phyloP scores from a whole-genome alignment of 371 early-diverging fungal genomes.

The Lichtheimia ramosa region DNA sequence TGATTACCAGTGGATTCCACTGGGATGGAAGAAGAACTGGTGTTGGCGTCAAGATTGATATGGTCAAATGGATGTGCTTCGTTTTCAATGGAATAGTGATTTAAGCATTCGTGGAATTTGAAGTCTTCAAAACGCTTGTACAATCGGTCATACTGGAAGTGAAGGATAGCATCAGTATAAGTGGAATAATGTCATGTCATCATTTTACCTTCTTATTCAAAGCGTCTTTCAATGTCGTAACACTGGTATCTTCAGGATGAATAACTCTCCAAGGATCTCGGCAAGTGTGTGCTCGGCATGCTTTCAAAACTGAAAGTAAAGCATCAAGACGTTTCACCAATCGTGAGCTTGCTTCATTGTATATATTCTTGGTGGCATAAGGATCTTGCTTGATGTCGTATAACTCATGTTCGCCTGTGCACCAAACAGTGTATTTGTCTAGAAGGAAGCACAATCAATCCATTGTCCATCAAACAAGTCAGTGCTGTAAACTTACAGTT shows the following conservation, averaged over 20 bases:
- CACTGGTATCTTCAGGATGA: slow-evolving; percentile 31
- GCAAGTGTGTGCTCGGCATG: slow-evolving; percentile 58
- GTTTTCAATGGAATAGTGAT: slow-evolving; percentile 15
- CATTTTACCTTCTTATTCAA: slow-evolving; percentile 22
- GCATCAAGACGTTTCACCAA: slow-evolving; percentile 62
- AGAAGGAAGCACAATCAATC: not conserved
- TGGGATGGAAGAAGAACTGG: no score
- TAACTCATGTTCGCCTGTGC: slow-evolving; percentile 65
- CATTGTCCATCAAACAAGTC: not conserved
- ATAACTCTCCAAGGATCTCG: slow-evolving; percentile 62
- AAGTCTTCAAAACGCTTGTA: slow-evolving; percentile 32
- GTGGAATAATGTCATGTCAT: not conserved
- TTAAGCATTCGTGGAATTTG: slow-evolving; percentile 28
- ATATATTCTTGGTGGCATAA: slow-evolving; percentile 56
- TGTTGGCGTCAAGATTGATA: no score
- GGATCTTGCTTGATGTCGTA: slow-evolving; percentile 62
- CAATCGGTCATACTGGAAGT: slow-evolving; percentile 27
- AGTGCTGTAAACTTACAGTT: slow-evolving; percentile 34
- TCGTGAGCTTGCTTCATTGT: slow-evolving; percentile 10
- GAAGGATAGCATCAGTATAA: not conserved
- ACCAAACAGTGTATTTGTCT: slow-evolving; percentile 57
- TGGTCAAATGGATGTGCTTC: not conserved
- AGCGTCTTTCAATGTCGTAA: slow-evolving; percentile 32
- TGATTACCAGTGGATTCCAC: no score
- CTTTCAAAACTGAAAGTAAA: slow-evolving; percentile 47